Evolutionary conservation across 805 yeast species (phyloP).

Genomic region (Middelhovenomyces tepae): DNA sequence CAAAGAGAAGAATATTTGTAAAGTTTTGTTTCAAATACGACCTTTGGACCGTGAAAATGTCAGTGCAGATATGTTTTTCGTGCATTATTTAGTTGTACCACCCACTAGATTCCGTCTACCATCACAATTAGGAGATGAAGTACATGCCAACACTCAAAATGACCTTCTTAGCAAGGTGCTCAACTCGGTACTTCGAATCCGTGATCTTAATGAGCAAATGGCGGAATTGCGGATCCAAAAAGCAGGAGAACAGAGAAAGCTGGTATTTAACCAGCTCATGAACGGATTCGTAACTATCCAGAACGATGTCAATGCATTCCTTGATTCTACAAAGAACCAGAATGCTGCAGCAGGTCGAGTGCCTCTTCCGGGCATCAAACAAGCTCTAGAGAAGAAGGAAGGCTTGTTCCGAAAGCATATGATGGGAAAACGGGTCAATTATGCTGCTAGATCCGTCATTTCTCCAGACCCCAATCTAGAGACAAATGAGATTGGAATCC

Average conservation of each 20-base stretch:
- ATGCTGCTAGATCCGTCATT: conserved; percentile 97
- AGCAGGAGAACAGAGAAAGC: conserved; percentile 56
- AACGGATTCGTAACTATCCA: conserved; percentile 92
- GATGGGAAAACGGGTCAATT: conserved; percentile 99
- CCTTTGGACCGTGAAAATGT: conserved; percentile 44
- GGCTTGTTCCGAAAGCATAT: conserved; percentile 97
- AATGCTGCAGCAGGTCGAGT: conserved; percentile 55
- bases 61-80: conserved; percentile 77
- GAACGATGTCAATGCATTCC: conserved; percentile 87
- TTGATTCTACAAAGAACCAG: conserved; percentile 86
- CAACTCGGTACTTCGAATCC: conserved; percentile 68
- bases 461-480: conserved; percentile 98
- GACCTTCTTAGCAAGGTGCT: conserved; percentile 74
- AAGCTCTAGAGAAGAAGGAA: conserved; percentile 95
- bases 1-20: conserved; percentile 59
- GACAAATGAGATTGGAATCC: conserved; percentile 97
- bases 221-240: conserved; percentile 51
- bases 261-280: conserved; percentile 82
- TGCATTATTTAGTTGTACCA: conserved; percentile 84
- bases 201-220: conserved; percentile 84
- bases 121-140: conserved; percentile 91
- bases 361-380: conserved; percentile 93
- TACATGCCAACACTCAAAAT: conserved; percentile 91
- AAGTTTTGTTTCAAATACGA: conserved; percentile 72
- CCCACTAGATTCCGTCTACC: conserved; percentile 96